Evolutionary conservation across 305 asterid genomes (phyloP), one percentile per base, ranked within the genome.

Genomic region (Andrographis paniculata): DNA sequence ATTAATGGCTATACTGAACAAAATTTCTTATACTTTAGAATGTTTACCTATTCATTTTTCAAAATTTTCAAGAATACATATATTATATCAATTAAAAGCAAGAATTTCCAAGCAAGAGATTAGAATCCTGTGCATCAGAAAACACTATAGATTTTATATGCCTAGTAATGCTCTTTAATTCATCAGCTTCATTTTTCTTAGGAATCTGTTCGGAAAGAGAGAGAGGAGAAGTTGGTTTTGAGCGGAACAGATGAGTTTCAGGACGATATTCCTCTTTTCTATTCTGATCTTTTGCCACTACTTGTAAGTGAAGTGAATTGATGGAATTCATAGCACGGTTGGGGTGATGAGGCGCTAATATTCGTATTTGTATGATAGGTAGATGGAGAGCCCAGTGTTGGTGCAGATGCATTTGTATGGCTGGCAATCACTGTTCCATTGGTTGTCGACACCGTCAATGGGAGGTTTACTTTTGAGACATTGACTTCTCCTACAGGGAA

Each of bases 221-320:
- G 22, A 46, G 86, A 80, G 77, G 95, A 85, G 38, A 72, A 60
- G 58, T 67, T 60, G 65, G 63, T 46, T 10, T 35, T 57, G 0
- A 28, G 43, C 4, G 62, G 55, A 37, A 10, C 60, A 31, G 63
- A 64, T 28, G 52, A 59, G 17, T 71, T 63, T 42, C 79, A 69
- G 19, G 94, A 89, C 46, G 95, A 85, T 12, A 65, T 75, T 35
- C 50, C 94, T 14, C 76, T 89, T 55, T 89, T 89, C 75, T 89
- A 89, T 61, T 85, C 98, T 0, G 98, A 89, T 61, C 63, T 84
- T 51, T 77, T 89, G 92, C 98, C 96, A 8, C 96, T 89, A 62
- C 98, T 89, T 37, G 94, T 85, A 66, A 76, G 93, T 46, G 3
- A 5, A 14, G 21, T 27, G 0, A 5, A 6, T 0, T 27, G 33